Evolutionary conservation across 345 rosid genomes (phyloP).

Genomic region (Toxicodendron radicans): DNA sequence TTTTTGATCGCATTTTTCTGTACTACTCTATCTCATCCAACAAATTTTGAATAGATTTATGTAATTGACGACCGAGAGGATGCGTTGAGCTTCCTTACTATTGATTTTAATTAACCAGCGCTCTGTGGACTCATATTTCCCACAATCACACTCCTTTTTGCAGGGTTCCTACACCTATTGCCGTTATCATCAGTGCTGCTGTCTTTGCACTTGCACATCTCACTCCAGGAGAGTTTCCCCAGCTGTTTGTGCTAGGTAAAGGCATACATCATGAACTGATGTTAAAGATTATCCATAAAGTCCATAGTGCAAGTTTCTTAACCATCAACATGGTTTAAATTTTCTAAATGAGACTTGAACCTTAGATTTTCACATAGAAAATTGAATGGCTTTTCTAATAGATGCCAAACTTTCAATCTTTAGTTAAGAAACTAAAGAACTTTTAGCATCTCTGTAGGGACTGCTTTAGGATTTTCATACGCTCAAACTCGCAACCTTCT

Average conservation of each 20-base stretch:
- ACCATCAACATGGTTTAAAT: slow-evolving; percentile 1
- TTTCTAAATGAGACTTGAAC: slow-evolving; percentile 1
- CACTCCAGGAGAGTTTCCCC: slow-evolving; percentile 91
- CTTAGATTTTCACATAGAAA: not conserved
- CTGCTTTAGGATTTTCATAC: slow-evolving; percentile 74
- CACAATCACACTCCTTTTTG: slow-evolving; percentile 2
- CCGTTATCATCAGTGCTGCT: slow-evolving; percentile 81
- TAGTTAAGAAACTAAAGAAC: slow-evolving; percentile 4
- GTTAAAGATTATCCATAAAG: not conserved
- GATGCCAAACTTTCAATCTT: not conserved
- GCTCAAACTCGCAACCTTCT: slow-evolving; percentile 89
- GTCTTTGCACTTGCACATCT: slow-evolving; percentile 91
- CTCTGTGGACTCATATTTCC: not conserved
- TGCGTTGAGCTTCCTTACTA: not conserved
- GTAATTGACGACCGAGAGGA: not conserved
- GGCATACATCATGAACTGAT: not conserved
- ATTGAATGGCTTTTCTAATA: not conserved
- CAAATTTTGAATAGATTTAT: not conserved
- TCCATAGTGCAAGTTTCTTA: slow-evolving; percentile 8
- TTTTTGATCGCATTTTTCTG: not conserved
- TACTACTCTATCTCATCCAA: not conserved
- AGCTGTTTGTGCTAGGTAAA: slow-evolving; percentile 77
- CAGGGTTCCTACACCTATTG: slow-evolving; percentile 90
- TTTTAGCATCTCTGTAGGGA: slow-evolving; percentile 38
- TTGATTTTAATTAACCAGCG: not conserved